Base-by-base conservation (phyloP, 768 basidiomycete genomes). In the Lactarius hatsudake region DNA sequence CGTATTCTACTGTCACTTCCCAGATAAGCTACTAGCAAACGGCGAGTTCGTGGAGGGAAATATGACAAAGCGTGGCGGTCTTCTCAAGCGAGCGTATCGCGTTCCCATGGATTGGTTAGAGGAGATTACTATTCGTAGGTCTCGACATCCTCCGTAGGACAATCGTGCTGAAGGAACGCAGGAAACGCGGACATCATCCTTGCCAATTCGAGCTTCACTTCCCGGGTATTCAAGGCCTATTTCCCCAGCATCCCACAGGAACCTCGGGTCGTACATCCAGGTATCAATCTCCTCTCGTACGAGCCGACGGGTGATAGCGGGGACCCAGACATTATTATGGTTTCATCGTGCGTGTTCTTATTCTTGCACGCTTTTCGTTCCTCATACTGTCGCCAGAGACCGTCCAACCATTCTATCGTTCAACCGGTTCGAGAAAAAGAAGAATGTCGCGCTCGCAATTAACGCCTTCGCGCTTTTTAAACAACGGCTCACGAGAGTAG, bases 1-100 rank as follows among this genome's bases (percentile, higher is more conserved):
- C 36, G 89, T 98, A 26, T 98, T 98, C 77, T 98, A 99, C 75
- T 96, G 94, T 71, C 97, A 98, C 75, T 98, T 99, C 71, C 97
- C 96, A 0, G 96, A 99, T 78, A 96, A 96, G 76, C 81, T 98
- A 1, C 83, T 98, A 32, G 86, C 90, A 7, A 84, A 86, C 68
- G 91, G 91, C 0, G 85, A 82, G 45, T 86, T 77, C 73, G 81
- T 87, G 0, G 86, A 89, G 61, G 87, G 85, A 15, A 76, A 79
- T 62, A 72, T 76, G 53, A 76, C 74, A 45, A 82, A 75, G 72
- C 79, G 78, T 3, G 76, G 78, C 0, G 75, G 84, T 23, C 42
- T 88, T 3, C 71, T 96, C 71, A 94, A 94, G 76, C 75, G 82
- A 42, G 59, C 94, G 6, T 99, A 99, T 76, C 84, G 96, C 1